Base-by-base conservation (phyloP, 2,329 filamentous ascomycete species). In the Xylaria digitata region DNA sequence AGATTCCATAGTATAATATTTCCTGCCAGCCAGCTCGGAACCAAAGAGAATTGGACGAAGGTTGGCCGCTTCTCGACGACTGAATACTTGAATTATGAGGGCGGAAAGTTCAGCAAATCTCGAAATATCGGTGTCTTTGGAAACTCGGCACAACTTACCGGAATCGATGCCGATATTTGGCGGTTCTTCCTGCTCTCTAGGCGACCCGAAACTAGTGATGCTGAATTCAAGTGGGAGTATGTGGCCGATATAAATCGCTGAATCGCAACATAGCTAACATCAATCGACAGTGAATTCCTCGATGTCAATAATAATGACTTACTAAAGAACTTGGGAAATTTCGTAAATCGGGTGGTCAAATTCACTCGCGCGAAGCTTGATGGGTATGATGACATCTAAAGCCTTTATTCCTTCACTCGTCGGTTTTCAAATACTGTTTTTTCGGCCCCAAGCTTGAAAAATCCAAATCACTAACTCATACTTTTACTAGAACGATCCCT, bases 31-130 rank as follows among this genome's bases (percentile, higher is more conserved):
- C 92, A 97, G 78, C 85, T 97, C 11, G 94, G 94, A 64, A 95
- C 94, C 0, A 84, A 86, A 50, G 90, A 97, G 73, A 89, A 90
- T 70, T 97, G 94, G 94, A 97, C 93, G 55, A 92, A 91, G 87
- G 87, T 97, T 40, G 89, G 96, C 81, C 92, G 94, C 75, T 86
- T 97, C 57, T 96, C 92, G 8, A 94, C 94, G 0, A 96, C 94
- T 0, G 94, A 97, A 77, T 94, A 96, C 75, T 53, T 68, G 9
- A 68, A 70, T 30, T 70, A 68, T 15, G 66, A 70, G 52, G 53
- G 63, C 26, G 92, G 92, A 71, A 97, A 97, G 78, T 97, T 97
- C 82, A 94, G 91, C 77, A 97, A 97, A 81, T 96, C 92, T 57
- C 87, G 93, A 61, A 61, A 61, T 17, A 67, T 70, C 15, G 68